These are phyloP conservation scores for Talaromyces islandicus DNA, from an alignment of 2,329 filamentous ascomycete species.

Conservation along the genomic window DNA sequence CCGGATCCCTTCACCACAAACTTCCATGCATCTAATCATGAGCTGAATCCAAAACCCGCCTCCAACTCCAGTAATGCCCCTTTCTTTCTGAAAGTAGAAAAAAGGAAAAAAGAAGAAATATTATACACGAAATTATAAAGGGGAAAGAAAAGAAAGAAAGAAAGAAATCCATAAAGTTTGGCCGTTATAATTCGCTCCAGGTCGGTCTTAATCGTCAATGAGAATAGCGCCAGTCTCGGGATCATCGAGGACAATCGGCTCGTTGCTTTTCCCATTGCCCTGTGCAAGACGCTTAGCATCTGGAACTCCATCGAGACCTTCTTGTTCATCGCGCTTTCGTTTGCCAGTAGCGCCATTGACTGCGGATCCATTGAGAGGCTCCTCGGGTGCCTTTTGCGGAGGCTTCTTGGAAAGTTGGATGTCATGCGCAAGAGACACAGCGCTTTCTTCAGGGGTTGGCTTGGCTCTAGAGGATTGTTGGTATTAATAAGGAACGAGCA, in stretches of 20 bases:
- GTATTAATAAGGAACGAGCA: neutral
- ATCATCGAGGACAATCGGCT: conserved; percentile 44
- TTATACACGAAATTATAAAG: conserved; percentile 13
- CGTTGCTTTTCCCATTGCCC: conserved; percentile 36
- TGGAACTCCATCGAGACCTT: conserved; percentile 33
- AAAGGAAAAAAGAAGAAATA: too few species aligned
- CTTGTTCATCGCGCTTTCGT: conserved; percentile 43
- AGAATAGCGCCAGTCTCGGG: conserved; percentile 56
- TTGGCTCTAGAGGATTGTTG: conserved; percentile 20
- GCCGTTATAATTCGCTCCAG: conserved; percentile 2
- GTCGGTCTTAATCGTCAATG: conserved; percentile 48
- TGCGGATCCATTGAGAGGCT: conserved; percentile 17
- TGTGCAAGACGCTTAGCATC: conserved; percentile 34
- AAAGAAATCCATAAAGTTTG: conserved; percentile 2
- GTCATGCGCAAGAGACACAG: conserved; percentile 34
- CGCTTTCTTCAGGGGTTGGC: conserved; percentile 30
- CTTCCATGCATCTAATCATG: neutral
- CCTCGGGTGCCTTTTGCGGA: conserved; percentile 30
- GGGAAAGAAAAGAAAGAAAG: conserved; percentile 8
- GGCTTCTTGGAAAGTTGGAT: conserved; percentile 45
- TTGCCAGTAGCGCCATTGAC: conserved; percentile 23
- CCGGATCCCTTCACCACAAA: neutral
- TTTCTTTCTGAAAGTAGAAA: neutral
- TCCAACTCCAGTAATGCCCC: neutral
- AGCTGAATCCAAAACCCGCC: neutral